These are phyloP conservation scores for Erucastrum elatum DNA, from an alignment of 345 rosid genomes.

Conservation along the genomic window DNA sequence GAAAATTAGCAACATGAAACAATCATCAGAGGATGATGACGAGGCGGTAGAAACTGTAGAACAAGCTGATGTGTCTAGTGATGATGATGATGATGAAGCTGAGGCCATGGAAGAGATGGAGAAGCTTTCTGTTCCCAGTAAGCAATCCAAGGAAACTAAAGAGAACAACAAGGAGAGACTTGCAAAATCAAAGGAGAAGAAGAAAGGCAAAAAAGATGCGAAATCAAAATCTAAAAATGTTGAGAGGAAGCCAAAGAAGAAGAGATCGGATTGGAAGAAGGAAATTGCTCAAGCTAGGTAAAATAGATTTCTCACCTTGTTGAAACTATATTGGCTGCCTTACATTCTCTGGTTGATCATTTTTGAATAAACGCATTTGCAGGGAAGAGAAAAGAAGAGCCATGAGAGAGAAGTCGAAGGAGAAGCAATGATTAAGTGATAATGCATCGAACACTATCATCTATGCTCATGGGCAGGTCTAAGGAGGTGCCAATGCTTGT, in stretches of 20 bases:
- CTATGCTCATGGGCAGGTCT: background rate
- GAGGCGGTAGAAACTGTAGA: conserved; percentile 52
- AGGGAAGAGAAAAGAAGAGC: conserved; percentile 79
- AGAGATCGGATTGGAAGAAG: conserved; percentile 52
- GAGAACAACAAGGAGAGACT: conserved; percentile 19
- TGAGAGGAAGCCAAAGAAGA: conserved; percentile 48
- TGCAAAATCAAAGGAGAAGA: conserved; percentile 14
- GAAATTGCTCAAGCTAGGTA: conserved; percentile 75
- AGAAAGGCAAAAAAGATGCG: conserved; percentile 10
- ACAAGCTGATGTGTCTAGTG: conserved; percentile 36
- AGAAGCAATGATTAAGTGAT: conserved; percentile 26
- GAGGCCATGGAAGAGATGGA: conserved; percentile 10
- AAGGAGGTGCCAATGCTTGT: background rate
- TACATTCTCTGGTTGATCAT: background rate
- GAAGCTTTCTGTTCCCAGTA: conserved; percentile 21
- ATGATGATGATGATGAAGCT: conserved; percentile 26
- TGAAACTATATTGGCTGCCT: background rate
- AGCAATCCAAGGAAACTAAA: conserved; percentile 14
- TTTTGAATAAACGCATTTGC: conserved; percentile 26
- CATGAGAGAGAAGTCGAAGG: conserved; percentile 42
- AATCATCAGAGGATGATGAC: conserved; percentile 32
- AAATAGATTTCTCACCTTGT: background rate
- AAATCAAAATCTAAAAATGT: conserved; percentile 29
- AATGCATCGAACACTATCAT: background rate
- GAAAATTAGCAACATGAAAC: conserved; percentile 77